Base-by-base conservation (phyloP, 768 basidiomycete genomes). In the Clathrus columnatus region DNA sequence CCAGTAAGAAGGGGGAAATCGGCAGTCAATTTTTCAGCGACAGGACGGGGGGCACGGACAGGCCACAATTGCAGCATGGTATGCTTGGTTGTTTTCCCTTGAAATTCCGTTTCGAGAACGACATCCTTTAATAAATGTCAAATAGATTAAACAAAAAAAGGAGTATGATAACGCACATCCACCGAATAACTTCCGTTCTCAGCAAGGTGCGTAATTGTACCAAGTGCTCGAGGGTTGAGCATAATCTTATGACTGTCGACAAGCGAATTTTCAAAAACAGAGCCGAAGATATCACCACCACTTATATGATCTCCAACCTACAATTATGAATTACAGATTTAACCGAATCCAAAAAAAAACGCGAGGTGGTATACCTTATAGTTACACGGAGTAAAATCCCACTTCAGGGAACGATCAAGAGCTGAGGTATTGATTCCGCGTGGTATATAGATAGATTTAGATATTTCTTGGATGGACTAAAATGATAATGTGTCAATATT, bases 11-110 rank as follows among this genome's bases (percentile, higher is more conserved):
- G 76, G 43, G 96, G 96, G 69, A 83, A 81, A 68, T 95, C 81
- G 55, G 95, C 94, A 2, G 88, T 94, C 64, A 87, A 80, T 72
- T 98, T 98, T 74, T 98, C 91, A n/a, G 89, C 75, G 24, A 92
- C 87, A 10, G 96, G 96, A 54, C 96, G 83, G 49, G 96, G 93
- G 18, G 95, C 96, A 65, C 96, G 91, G 59, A 99, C 96, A 61
- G 96, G 96, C 96, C 96, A 99, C 28, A 95, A 75, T 66, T 99
- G 96, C 90, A 96, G 89, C 82, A 99, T 84, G 17, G 88, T 85
- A 68, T 98, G 95, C 63, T 93, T 79, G 14, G 92, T 87, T 36
- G 77, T 85, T 73, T 93, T 92, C 61, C 95, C 96, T 60, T 98
- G 84, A 65, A 99, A 98, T 66, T 98, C 96, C 6, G 95, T 97